phyloP scores from a whole-genome alignment of 768 basidiomycete genomes.

The Calocera viscosa region DNA sequence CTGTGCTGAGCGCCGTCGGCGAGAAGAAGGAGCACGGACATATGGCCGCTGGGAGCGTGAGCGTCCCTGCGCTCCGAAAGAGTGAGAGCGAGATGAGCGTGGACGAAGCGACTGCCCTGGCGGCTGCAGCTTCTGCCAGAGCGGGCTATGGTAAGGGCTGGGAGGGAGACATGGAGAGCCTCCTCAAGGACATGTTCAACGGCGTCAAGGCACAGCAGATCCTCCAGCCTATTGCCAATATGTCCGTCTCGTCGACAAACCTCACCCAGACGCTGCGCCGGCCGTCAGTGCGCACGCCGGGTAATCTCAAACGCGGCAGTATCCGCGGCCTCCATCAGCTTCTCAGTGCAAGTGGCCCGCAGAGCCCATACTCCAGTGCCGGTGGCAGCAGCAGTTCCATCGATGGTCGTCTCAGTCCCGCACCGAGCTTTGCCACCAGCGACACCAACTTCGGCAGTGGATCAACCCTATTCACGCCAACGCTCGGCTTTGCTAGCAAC shows the following conservation, averaged over 20 bases:
- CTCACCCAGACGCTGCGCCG: slow-evolving; percentile 23
- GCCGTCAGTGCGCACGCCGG: slow-evolving; percentile 47
- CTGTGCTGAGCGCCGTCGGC: neutral
- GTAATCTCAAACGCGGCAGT: slow-evolving; percentile 71
- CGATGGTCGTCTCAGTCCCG: slow-evolving; percentile 85
- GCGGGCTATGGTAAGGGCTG: slow-evolving; percentile 51
- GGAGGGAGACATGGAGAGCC: slow-evolving; percentile 74
- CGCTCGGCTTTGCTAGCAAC: slow-evolving; percentile 94
- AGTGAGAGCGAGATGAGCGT: slow-evolving; percentile 6
- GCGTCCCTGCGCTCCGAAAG: neutral
- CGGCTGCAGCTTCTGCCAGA: slow-evolving; percentile 19
- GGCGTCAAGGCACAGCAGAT: slow-evolving; percentile 87
- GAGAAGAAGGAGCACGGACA: neutral
- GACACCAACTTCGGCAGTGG: slow-evolving; percentile 17
- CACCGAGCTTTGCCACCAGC: slow-evolving; percentile 75
- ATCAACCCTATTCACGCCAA: slow-evolving; percentile 61
- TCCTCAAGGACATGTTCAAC: slow-evolving; percentile 93
- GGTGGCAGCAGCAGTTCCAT: slow-evolving; percentile 46
- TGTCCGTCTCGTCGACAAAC: slow-evolving; percentile 29
- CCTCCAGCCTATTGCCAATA: slow-evolving; percentile 57
- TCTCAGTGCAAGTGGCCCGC: slow-evolving; percentile 38
- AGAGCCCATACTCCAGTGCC: slow-evolving; percentile 64
- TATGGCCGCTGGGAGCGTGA: neutral
- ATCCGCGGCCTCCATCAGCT: slow-evolving; percentile 80
- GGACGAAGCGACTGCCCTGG: neutral